Base-by-base conservation (phyloP, 495 filamentous ascomycete genomes). In the Aspergillus affinis region DNA sequence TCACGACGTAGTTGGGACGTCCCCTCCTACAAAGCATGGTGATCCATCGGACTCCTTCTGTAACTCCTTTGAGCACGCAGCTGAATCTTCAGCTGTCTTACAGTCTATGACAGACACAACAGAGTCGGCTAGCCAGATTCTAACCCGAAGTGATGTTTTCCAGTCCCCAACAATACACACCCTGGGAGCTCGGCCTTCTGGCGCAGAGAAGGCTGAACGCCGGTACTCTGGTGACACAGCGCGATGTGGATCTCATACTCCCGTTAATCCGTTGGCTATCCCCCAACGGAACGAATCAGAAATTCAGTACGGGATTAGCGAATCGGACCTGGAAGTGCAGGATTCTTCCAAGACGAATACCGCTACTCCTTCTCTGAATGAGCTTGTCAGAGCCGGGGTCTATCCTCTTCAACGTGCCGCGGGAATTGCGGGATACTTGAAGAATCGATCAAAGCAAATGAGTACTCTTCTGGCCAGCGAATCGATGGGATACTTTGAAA, bases 401-500 rank as follows among this genome's bases (percentile, higher is more conserved):
- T 93, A 90, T 69, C 93, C 93, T 6, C 76, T 97, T 20, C 91
- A 96, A 72, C 87, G 90, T 56, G 93, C 93, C 15, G 89, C 90
- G 23, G 87, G 88, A 5, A 83, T 97, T 73, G 92, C 93, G 21
- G 90, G 86, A 18, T 96, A 90, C 69, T 76, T 98, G 65, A 89
- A 87, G 66, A 86, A 81, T 57, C 85, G 88, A 17, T 87, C 85
- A 26, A 89, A 88, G 57, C 84, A 86, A 45, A 92, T 98, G 87
- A 93, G 91, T 59, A 91, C 77, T 58, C 79, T 97, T 26, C 70
- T 98, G 21, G 92, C 95, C 30, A 90, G 89, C 3, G 92, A 97
- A 68, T 95, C 94, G 2, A 98, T 97, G 91, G 91, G 91, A 18
- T 98, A 98, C 70, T 86, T 97, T 29, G 93, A 96, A 65, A 97